Evolutionary conservation across 2,329 filamentous ascomycete genomes (phyloP), one percentile per base, ranked within the genome.

Genomic region (Orbilia ellipsospora): DNA sequence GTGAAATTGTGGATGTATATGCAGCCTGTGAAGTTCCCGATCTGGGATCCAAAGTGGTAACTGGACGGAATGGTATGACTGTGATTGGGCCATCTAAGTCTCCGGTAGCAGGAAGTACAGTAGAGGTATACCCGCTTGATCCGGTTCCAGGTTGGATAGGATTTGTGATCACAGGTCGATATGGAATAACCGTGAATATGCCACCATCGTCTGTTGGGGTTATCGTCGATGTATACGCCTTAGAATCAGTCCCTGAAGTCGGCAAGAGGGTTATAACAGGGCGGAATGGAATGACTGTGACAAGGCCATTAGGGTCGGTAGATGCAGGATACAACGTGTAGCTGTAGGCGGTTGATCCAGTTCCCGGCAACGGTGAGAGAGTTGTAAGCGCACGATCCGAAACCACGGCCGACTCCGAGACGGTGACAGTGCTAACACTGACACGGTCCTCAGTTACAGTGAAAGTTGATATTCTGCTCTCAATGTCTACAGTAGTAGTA

Each of bases 121-220:
- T 56, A 31, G 52, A 56, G 31, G 52, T 56, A 13, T 56, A 56
- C 23, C 18, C 52, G n/a, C 13, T 56, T 31, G 20, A 56, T 13
- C 52, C 52, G 8, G 52, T 56, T 36, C 18, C 52, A 56, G 52
- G 28, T 20, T 12, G 10, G n/a, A 56, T n/a, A 13, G 7, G 28
- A 20, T 23, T 23, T 56, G 52, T 56, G 16, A 56, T 15, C 31
- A 56, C 52, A 5, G 28, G 52, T 28, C 12, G 13, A 36, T 56
- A 36, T 6, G 52, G 20, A 18, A 51, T 51, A 18, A 18, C n/a
- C 5, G 48, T 51, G 18, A 18, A 18, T 4, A 23, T 18, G 8
- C 48, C 48, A 18, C 20, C 48, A 12, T 23, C 18, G 4, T 51
- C n/a, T 16, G 42, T 16, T 13, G 42, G 42, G 10, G n/a, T 15